phyloP scores from a whole-genome alignment of 1,139 yeast species.

The Magnusiomyces suaveolens region DNA sequence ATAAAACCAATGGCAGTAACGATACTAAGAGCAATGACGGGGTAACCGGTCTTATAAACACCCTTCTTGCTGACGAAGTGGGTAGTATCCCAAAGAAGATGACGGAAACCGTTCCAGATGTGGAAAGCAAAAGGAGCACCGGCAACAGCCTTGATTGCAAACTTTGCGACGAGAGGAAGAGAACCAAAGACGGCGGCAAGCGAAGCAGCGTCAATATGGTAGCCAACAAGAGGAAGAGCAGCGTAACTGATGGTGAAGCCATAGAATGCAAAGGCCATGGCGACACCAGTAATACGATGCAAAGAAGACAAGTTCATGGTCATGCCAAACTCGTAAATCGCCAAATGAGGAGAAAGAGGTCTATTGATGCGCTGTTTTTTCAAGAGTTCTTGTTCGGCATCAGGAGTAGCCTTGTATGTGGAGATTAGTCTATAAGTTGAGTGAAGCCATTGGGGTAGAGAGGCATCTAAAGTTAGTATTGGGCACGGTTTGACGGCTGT shows the following conservation, averaged over 20 bases:
- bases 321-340: conserved; percentile 82
- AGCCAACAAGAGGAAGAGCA: conserved; percentile 53
- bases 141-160: conserved; percentile 55
- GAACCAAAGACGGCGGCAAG: conserved; percentile 40
- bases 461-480: background rate
- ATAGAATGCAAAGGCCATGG: conserved; percentile 64
- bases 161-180: conserved; percentile 55
- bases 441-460: background rate
- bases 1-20: conserved; percentile 45
- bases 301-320: conserved; percentile 71
- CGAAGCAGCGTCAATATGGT: conserved; percentile 49
- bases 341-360: conserved; percentile 85
- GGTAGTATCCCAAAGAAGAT: conserved; percentile 85
- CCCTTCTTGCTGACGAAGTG: conserved; percentile 69
- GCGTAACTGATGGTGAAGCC: conserved; percentile 70
- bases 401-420: conserved; percentile 52
- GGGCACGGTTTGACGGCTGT: too few species aligned
- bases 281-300: conserved; percentile 85
- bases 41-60: conserved; percentile 86
- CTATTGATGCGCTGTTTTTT: conserved; percentile 77
- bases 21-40: conserved; percentile 65
- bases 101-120: conserved; percentile 78
- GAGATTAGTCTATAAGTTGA: conserved; percentile 34
- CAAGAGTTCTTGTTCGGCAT: conserved; percentile 59
- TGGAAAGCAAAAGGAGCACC: conserved; percentile 86